Evolutionary conservation across 106 monocot genomes (phyloP).

Genomic region (Dendrobium nobile): DNA sequence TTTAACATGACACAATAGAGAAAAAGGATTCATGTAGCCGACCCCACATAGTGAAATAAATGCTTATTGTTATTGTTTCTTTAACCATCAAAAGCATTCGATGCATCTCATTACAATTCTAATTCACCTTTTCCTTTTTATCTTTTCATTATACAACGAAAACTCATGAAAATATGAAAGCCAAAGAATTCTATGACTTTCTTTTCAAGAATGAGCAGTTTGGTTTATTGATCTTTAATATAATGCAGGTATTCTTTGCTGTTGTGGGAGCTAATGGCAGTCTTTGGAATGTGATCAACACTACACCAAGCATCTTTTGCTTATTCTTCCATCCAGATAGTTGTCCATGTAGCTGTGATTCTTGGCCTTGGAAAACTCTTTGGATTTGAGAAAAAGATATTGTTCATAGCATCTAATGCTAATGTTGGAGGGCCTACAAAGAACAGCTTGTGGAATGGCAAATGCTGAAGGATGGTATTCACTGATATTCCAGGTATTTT

Average conservation of each 20-base stretch:
- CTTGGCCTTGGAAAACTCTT: slow-evolving; percentile 60
- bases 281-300: slow-evolving; percentile 70
- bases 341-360: slow-evolving; percentile 49
- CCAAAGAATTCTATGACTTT: no score
- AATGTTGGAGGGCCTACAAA: slow-evolving; percentile 79
- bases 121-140: no score
- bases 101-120: no score
- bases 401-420: slow-evolving; percentile 83
- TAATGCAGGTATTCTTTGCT: slow-evolving; percentile 71
- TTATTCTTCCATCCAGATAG: slow-evolving; percentile 58
- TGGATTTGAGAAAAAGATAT: slow-evolving; percentile 48
- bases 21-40: no score
- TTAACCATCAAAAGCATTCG: no score
- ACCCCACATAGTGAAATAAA: no score
- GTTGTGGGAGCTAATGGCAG: slow-evolving; percentile 90
- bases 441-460: slow-evolving; percentile 86
- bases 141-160: no score
- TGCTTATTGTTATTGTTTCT: no score
- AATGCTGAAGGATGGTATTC: slow-evolving; percentile 87
- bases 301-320: slow-evolving; percentile 61
- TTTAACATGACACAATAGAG: no score
- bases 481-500: slow-evolving; percentile 67
- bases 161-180: no score
- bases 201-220: neutral
- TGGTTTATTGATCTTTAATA: neutral